phyloP scores from a whole-genome alignment of 805 yeast species.

The Candida hungchunana region DNA sequence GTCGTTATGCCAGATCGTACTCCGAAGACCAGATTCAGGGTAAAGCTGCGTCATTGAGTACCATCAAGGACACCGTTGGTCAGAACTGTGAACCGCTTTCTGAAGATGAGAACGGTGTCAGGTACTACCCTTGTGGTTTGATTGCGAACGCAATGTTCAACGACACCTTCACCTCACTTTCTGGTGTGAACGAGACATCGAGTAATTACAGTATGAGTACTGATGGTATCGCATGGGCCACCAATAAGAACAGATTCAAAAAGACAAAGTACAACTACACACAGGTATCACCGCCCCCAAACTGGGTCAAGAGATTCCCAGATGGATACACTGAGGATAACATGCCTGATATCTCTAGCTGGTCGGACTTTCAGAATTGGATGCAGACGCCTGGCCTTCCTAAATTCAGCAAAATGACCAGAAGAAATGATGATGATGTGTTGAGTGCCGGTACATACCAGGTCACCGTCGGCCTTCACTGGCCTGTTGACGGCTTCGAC shows the following conservation, averaged over 20 bases:
- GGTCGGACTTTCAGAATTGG: constrained; percentile 81
- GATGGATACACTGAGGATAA: constrained; percentile 68
- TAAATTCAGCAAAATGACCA: constrained; percentile 58
- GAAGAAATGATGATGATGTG: constrained; percentile 55
- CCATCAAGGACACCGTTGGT: constrained; percentile 46
- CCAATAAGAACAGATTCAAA: constrained; percentile 60
- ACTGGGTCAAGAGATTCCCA: constrained; percentile 69
- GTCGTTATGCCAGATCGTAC: constrained; percentile 86
- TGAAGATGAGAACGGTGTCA: constrained; percentile 46
- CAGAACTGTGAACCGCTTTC: constrained; percentile 64
- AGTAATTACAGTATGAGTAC: constrained; percentile 42
- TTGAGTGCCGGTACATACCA: constrained; percentile 59
- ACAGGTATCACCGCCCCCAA: constrained; percentile 79
- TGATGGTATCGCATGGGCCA: constrained; percentile 66
- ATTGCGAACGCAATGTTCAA: constrained; percentile 79
- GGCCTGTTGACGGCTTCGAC: constrained; percentile 67
- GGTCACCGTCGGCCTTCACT: constrained; percentile 64
- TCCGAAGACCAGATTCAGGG: constrained; percentile 87
- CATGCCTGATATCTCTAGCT: constrained; percentile 60
- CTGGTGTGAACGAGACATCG: constrained; percentile 30
- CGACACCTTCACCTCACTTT: constrained; percentile 59
- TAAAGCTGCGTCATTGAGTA: constrained; percentile 50
- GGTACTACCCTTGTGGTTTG: constrained; percentile 79
- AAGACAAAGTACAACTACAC: constrained; percentile 55
- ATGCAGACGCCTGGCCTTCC: constrained; percentile 80